Base-by-base conservation (phyloP, 257 asterid species). In the Anisodus acutangulus region DNA sequence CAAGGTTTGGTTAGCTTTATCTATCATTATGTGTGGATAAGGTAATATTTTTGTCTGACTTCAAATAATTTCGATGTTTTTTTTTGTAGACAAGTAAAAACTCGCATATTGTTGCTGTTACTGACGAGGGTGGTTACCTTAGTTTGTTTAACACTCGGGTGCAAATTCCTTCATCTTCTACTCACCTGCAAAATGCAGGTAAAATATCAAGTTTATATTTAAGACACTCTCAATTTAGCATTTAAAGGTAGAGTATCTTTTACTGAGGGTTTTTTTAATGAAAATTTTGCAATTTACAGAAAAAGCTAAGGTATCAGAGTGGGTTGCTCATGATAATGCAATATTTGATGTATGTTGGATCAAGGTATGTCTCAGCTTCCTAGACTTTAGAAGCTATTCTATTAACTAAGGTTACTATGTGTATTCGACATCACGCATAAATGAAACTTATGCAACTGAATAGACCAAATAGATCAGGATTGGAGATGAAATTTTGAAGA, bases 291-390 rank as follows among this genome's bases (percentile, higher is more conserved):
- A 59, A 55, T 41, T 83, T 74, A 86, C 97, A 95, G 99, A 93
- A 86, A 26, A 88, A 81, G 88, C 97, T 31, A 92, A 88, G 89
- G 58, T 91, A 55, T 86, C 85, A 26, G 97, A 91, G 86, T 97
- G 98, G 99, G 81, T 87, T 81, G 99, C 97, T 60, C 98, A 97
- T 82, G 90, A 91, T 47, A 97, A 97, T 86, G 94, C 98, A 68
- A 89, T 97, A 88, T 97, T 95, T 51, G 98, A 78, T 78, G 81
- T 78, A 78, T 78, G 81, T 31, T 78, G 81, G 81, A 78, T 78
- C 81, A 78, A 78, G 81, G 81, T 78, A 53, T 62, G 7, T 62
- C 68, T 45, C 78, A 59, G 31, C 19, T 79, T 22, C 17, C 53
- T 59, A 3, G 22, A 51, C 15, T 53, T 78, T 7, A 51, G 64